Base-by-base conservation (phyloP, 2,329 filamentous ascomycete genomes). In the Alternaria infectoria region DNA sequence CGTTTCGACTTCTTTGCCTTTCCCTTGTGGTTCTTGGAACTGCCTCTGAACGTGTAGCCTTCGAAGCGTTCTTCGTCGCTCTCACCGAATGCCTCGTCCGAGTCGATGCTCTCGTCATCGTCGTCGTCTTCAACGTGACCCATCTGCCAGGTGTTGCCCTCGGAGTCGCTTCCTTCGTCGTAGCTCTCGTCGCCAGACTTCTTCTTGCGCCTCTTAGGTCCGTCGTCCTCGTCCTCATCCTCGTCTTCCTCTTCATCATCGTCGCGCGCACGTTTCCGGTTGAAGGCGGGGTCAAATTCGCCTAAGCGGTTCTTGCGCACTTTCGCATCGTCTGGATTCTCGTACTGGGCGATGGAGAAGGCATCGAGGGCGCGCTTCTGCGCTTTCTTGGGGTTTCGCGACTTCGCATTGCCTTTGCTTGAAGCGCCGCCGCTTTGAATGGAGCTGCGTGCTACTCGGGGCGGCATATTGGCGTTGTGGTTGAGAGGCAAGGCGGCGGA, bases 51-150 rank as follows among this genome's bases (percentile, higher is more conserved):
- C 5, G 86, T 87, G 72, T 90, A 96, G 11, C 89, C 92, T 67
- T 93, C 89, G 69, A 97, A 96, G 66, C 86, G 87, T 76, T 97
- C 94, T 74, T 96, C 90, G 74, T 97, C 94, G 72, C 92, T 96
- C 68, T 92, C 90, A 4, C 93, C 92, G 84, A 97, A 93, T 3
- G 95, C 94, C 73, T 96, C 93, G 76, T 92, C 90, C 69, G 88
- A 90, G 75, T 92, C 89, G 59, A 92, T 82, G 65, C 91, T 89
- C 58, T 87, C 89, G 71, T 92, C 90, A 65, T 91, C 86, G 57
- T 90, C 89, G 47, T 86, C 87, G n/a, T 63, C 59, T 52, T 86
- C 87, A 21, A 90, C 88, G 51, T 89, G 83, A 25, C 94, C 93
- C 54, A 97, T 84, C 54, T 86, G 90, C 93, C 93, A 97, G 74